Base-by-base conservation (phyloP, 495 filamentous ascomycete species). In the Aspergillus cristatus region DNA sequence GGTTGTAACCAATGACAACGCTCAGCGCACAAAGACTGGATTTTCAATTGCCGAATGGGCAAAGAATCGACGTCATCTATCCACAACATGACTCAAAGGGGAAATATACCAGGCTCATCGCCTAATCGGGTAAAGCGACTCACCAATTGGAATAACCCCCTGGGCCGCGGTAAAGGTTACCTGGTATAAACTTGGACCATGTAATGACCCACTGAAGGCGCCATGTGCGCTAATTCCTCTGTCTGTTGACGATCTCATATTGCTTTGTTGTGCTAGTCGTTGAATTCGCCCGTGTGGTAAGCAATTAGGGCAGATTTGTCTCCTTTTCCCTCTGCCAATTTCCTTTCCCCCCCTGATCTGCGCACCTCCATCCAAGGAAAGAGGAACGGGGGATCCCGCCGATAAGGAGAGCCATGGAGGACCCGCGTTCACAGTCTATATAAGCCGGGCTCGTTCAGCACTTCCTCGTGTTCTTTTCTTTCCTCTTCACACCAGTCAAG, bases 401-500 rank as follows among this genome's bases (percentile, higher is more conserved):
- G 13, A 5, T 30, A 5, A 3, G 28, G 28, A n/a, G n/a, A n/a
- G n/a, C 12, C 13, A n/a, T 4, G 24, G 24, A 26, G 24, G 11
- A n/a, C n/a, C n/a, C n/a, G n/a, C 11, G 24, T 26, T 26, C 24
- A 6, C 24, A 6, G 11, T 26, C 24, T 61, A 57, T 59, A 51
- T 53, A 58, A 51, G n/a, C 16, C 35, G 29, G 34, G 7, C 31
- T 38, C 14, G 25, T 8, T 28, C 28, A n/a, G n/a, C n/a, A 26
- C 14, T 28, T 2, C 6, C 18, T n/a, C n/a, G n/a, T n/a, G 7
- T 17, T 10, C 18, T 11, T 37, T 48, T 34, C 24, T 31, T 32
- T 43, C 34, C 18, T 30, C 31, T 31, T 18, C 16, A 38, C 13
- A 32, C 49, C 41, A 52, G 48, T 41, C 45, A 47, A 30, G 20